Base-by-base conservation (phyloP, 2,329 filamentous ascomycete species). In the Nemania diffusa region DNA sequence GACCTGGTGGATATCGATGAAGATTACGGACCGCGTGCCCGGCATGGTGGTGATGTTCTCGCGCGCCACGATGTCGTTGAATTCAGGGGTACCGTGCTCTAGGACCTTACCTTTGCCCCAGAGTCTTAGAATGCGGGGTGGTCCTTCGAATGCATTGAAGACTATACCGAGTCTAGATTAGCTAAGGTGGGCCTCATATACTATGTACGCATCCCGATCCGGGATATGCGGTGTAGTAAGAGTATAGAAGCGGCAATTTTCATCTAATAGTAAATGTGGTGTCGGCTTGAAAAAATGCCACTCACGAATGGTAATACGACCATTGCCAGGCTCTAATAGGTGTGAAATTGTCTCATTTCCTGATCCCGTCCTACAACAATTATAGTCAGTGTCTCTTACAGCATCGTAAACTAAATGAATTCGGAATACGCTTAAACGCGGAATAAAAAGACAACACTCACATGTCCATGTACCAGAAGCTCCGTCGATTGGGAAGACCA, bases 271-370 rank as follows among this genome's bases (percentile, higher is more conserved):
- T 34, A 5, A 13, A 40, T 8, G 7, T 13, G n/a, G 20, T 20
- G 34, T 48, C 3, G n/a, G 24, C 15, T 22, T 42, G n/a, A 1
- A 29, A 44, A 24, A 22, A 34, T 17, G n/a, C 29, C 20, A 64
- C 66, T 69, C 55, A 71, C 69, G 89, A 74, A 94, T 80, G 5
- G 91, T 93, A 20, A 92, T 85, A 17, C 92, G 86, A 32, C 89
- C 90, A 73, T 94, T 94, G 5, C 74, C 75, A 0, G 76, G 77
- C 75, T 95, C 92, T 76, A 92, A 90, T 11, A 92, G 79, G 74
- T 94, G 92, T 4, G 88, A 84, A 67, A 94, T 90, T 2, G 92
- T 94, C 80, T 95, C 92, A 74, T 85, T 89, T 26, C 92, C 92
- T 34, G 89, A 92, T 32, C 92, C 92, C 1, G 90, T 93, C 67